These are phyloP conservation scores for Rhododendron kiyosumense DNA, from an alignment of 148 eudicot species.

Conservation along the genomic window DNA sequence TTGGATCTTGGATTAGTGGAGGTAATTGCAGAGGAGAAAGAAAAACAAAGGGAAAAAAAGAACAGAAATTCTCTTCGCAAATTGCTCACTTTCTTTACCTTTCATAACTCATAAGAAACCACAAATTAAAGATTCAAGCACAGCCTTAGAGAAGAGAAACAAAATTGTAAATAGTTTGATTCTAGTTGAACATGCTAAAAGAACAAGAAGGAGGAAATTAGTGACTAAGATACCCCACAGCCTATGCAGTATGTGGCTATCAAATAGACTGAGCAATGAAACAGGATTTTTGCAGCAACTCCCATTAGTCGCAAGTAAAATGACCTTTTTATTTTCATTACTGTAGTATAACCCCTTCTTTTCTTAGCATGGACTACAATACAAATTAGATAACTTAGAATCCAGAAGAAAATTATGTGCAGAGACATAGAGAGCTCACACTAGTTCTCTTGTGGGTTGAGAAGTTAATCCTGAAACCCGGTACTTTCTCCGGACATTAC, in stretches of 20 bases:
- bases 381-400: neutral
- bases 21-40: neutral
- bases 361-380: neutral
- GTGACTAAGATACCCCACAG: neutral
- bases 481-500: conserved; percentile 59
- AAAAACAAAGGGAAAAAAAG: neutral
- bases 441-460: conserved; percentile 70
- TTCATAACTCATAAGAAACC: neutral
- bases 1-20: neutral
- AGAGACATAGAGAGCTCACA: conserved; percentile 29
- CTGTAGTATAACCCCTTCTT: neutral
- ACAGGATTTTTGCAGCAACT: neutral
- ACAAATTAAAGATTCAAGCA: neutral
- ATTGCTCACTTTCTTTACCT: neutral
- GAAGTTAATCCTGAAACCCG: conserved; percentile 68
- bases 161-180: neutral
- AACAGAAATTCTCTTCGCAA: neutral
- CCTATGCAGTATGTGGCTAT: neutral
- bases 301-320: neutral
- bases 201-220: neutral
- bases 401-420: neutral
- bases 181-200: neutral
- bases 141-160: neutral
- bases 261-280: neutral
- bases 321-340: neutral